Evolutionary conservation across 164 flowering plant species (phyloP), one percentile per base, ranked within the genome.

Genomic region (Magnolia kwangsiensis): DNA sequence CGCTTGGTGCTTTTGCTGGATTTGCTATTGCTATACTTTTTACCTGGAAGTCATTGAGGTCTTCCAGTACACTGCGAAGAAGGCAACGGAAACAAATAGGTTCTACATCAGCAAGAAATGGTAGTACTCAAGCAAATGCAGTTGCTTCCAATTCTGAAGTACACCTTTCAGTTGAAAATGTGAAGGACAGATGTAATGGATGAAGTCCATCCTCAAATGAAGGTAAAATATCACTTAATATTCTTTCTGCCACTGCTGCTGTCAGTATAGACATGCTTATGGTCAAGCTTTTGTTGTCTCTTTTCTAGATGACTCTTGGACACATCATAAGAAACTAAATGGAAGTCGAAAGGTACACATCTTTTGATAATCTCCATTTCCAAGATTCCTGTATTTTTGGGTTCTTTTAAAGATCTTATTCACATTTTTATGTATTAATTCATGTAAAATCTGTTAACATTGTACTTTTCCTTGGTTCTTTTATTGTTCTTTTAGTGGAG

Each of bases 1-100:
- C 82, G 49, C 50, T 83, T 73, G 86, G 84, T 71, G 84, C 84
- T 63, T 19, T 82, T 68, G 84, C 84, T 68, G 86, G 86, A 59
- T 81, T 83, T 61, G 86, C 86, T 10, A 70, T 83, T 72, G 84
- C 86, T 61, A 18, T 83, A 65, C 71, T 78, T 61, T 83, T 83
- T 58, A 72, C 84, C 9, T 83, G 83, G 86, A 83, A 79, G 75
- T 83, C 79, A 31, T 73, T 81, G 71, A 83, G 81, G 55, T 58
- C 82, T 6, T 76, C 81, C 19, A 67, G 66, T 2, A 74, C 77
- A 77, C 72, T 51, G 7, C 75, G 59, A 51, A 79, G 74, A 72
- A 77, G 31, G 63, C 82, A 72, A 59, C 74, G 18, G 45, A 81
- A 81, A 77, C 55, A 55, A 77, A 72, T 51, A 72, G 77, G 78